Percentiles rank a stretch among this genome's conserved stretches.
Evolutionary conservation across 1,284 basidiomycete genomes (phyloP).

Genomic region (Trametes sp.): DNA sequence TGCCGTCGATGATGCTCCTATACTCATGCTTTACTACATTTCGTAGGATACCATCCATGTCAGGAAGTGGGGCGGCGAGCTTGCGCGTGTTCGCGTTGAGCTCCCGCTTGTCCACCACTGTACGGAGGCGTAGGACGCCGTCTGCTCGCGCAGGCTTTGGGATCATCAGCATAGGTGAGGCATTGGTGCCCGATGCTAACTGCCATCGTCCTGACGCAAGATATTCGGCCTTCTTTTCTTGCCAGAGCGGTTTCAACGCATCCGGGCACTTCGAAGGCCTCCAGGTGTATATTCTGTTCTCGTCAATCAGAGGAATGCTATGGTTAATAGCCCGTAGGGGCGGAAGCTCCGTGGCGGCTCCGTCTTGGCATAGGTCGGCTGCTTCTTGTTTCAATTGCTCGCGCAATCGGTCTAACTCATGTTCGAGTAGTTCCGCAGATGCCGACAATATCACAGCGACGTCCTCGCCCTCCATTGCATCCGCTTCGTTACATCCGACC

Average conservation of each 20-base stretch:
- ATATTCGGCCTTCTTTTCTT: slow-evolving; percentile 1
- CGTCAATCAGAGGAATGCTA: slow-evolving; percentile 47
- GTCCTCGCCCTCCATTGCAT: slow-evolving; percentile 31
- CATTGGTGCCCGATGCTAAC: neutral
- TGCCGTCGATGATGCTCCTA: slow-evolving; percentile 11
- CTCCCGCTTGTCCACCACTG: slow-evolving; percentile 41
- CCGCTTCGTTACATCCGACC: slow-evolving; percentile 25
- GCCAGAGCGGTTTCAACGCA: slow-evolving; percentile 1
- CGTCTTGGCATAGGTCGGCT: slow-evolving; percentile 37
- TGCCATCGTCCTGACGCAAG: slow-evolving; percentile 5
- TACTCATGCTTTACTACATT: slow-evolving; percentile 12
- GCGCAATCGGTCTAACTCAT: slow-evolving; percentile 26
- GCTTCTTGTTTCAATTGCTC: slow-evolving; percentile 33
- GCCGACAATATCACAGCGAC: slow-evolving; percentile 20
- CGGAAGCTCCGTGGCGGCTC: slow-evolving; percentile 37
- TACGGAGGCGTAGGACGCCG: slow-evolving; percentile 31
- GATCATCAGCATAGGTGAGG: slow-evolving; percentile 15
- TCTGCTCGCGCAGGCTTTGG: slow-evolving; percentile 16
- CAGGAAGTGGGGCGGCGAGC: slow-evolving; percentile 41
- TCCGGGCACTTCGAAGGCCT: slow-evolving; percentile 37
- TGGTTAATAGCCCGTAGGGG: slow-evolving; percentile 49
- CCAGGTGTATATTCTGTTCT: slow-evolving; percentile 41
- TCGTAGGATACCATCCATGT: slow-evolving; percentile 21
- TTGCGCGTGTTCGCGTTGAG: slow-evolving; percentile 46
- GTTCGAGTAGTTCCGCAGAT: slow-evolving; percentile 29